Evolutionary conservation across 768 basidiomycete species (phyloP), one percentile per base, ranked within the genome.

Genomic region (Boletus tomentosulus): DNA sequence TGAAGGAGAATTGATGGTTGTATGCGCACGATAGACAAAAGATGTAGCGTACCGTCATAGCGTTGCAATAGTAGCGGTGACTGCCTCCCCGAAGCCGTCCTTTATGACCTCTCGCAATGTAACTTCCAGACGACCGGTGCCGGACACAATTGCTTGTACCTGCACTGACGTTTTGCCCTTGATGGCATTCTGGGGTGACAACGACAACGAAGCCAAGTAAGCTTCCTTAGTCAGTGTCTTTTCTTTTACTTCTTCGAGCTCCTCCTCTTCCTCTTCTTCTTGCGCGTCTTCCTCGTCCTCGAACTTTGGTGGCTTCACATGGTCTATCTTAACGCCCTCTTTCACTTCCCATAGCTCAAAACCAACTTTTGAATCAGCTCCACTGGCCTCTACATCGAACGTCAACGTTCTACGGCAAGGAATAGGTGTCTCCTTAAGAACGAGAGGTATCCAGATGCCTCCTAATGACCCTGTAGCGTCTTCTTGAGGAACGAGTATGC

Each of bases 291-390:
- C 78, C 10, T 75, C 74, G 15, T 71, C 64, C 24, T 79, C 78
- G 8, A 71, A 57, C 57, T 77, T 77, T 5, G 76, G 73, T 3
- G 74, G 74, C 47, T 73, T 74, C 24, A 80, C 72, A 62, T 79
- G 83, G 60, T 87, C 86, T 19, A 85, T 66, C 53, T 81, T 79
- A 56, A 89, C 75, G 2, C 78, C 78, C 62, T 90, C 89, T 49
- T 78, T 78, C 16, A 84, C 83, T 65, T 92, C 89, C 87, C 87
- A 89, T 27, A 92, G 71, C 67, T 92, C 90, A 49, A 86, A 78
- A 12, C 79, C 83, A 41, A 89, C 72, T 52, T 55, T 67, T 13
- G 50, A 49, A 13, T 48, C 60, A 64, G 72, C 39, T 61, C 69
- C 49, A 67, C 75, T 25, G 62, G 86, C 67, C 22, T 74, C 76